Evolutionary conservation across 2,329 filamentous ascomycete species (phyloP).

Genomic region (Alternaria sp.): DNA sequence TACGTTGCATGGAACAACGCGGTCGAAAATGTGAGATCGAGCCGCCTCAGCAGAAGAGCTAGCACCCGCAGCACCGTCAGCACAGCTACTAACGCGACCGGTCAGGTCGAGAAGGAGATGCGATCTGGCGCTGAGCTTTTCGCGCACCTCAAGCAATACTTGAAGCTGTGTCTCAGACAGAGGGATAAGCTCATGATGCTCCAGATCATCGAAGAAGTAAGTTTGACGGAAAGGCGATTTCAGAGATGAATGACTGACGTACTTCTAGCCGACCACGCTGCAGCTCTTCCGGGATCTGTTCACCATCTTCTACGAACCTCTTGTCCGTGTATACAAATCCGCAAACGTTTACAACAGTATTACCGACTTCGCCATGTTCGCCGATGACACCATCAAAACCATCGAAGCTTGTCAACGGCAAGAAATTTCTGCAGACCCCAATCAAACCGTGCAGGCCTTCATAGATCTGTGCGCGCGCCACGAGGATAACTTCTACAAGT

Average conservation of each 20-base stretch:
- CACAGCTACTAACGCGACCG: conserved; percentile 30
- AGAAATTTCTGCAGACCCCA: conserved; percentile 92
- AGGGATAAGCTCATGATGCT: conserved; percentile 98
- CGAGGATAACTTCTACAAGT: conserved; percentile 98
- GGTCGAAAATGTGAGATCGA: conserved; percentile 72
- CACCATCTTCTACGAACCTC: conserved; percentile 97
- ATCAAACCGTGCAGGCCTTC: conserved; percentile 97
- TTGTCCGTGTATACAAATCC: conserved; percentile 97
- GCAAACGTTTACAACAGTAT: conserved; percentile 98
- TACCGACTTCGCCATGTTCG: conserved; percentile 91
- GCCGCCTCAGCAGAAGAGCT: conserved; percentile 39
- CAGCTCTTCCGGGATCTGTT: conserved; percentile 95
- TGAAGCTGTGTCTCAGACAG: conserved; percentile 90
- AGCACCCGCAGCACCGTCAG: conserved; percentile 43
- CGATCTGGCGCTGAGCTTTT: conserved; percentile 90
- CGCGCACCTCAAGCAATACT: conserved; percentile 89
- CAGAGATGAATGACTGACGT: conserved; percentile 20
- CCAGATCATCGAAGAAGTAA: conserved; percentile 82
- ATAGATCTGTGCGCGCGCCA: conserved; percentile 96
- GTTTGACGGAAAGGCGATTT: conserved; percentile 4
- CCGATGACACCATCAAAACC: conserved; percentile 89
- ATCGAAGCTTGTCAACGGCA: conserved; percentile 71
- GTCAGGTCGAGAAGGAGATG: conserved; percentile 77
- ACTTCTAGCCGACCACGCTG: conserved; percentile 77
- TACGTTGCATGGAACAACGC: conserved; percentile 96